phyloP scores from a whole-genome alignment of 2,329 filamentous ascomycete genomes.

The Penicillium capsulatum region DNA sequence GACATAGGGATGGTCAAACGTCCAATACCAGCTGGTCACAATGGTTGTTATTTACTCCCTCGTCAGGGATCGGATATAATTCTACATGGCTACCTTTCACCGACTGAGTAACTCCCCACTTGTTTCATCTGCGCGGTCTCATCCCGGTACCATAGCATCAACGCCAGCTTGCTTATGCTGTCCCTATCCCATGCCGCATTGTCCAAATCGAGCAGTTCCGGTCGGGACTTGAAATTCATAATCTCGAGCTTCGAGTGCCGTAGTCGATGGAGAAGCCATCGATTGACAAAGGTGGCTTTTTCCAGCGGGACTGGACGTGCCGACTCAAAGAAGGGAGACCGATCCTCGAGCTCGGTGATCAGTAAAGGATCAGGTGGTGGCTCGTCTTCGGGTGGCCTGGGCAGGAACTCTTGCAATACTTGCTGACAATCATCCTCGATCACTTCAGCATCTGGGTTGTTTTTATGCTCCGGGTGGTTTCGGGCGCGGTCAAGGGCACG shows the following conservation, averaged over 20 bases:
- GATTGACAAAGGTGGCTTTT: conserved; percentile 25
- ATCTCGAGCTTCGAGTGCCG: conserved; percentile 29
- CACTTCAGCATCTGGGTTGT: background rate
- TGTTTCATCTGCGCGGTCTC: conserved; percentile 5
- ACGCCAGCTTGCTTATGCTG: conserved; percentile 21
- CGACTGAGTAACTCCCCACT: background rate
- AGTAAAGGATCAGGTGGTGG: conserved; percentile 17
- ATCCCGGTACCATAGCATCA: conserved; percentile 25
- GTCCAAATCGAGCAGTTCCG: conserved; percentile 15
- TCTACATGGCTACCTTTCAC: background rate
- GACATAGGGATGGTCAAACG: too few species aligned
- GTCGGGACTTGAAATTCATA: conserved; percentile 21
- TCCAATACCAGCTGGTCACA: too few species aligned
- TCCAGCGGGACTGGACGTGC: conserved; percentile 9
- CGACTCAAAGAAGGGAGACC: conserved; percentile 19
- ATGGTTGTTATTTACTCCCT: too few species aligned
- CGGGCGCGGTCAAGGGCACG: conserved; percentile 7
- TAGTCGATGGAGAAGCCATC: conserved; percentile 32
- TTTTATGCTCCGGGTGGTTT: conserved; percentile 4
- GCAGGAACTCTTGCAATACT: conserved; percentile 3
- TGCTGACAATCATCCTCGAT: conserved; percentile 2
- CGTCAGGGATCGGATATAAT: too few species aligned
- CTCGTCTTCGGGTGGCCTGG: conserved; percentile 2
- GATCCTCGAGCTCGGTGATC: conserved; percentile 14
- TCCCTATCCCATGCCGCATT: conserved; percentile 18